Base-by-base conservation (phyloP, 805 yeast species). In the Wickerhamiella brachini region DNA sequence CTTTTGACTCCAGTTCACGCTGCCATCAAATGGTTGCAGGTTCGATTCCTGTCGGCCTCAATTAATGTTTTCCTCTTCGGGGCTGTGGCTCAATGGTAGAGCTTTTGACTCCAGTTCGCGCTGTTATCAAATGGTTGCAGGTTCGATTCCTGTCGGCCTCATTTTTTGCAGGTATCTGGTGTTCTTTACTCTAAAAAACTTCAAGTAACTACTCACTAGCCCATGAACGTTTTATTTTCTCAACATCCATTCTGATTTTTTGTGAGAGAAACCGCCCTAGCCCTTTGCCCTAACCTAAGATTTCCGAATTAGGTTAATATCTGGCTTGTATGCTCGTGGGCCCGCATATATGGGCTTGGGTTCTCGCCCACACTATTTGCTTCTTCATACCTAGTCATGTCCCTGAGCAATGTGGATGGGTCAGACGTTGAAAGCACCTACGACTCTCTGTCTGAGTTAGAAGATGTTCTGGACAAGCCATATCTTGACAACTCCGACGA, bases 141-240 rank as follows among this genome's bases (percentile, higher is more conserved):
- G 47, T 45, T 45, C 47, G 47, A 45, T 45, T 45, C 47, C 47
- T 45, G 47, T 45, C 47, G 47, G 47, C 47, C 47, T 45, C 47
- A 45, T 45, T 29, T 20, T 45, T 29, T 44, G 20, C 15, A 5
- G 10, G 7, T 22, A 17, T 20, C 18, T 12, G 3, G 12, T 12
- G 34, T 29, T 29, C 34, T 29, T 9, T 29, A 9, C 5, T 12
- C 34, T 9, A 29, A 9, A 29, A 15, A 29, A 29, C 34, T 29
- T 9, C 15, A 12, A 9, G 12, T 12, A 7, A 29, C 34, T 29
- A 29, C 12, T 29, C 12, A 9, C 12, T 12, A 24, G 26, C 8
- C 26, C 26, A 8, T 24, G 26, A 8, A 5, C 5, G 26, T 5
- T 8, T 24, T 24, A 24, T 29, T 29, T 29, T 29, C 12, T 15